Evolutionary conservation across 1,284 basidiomycete species (phyloP).

Genomic region (Boletus sp.): DNA sequence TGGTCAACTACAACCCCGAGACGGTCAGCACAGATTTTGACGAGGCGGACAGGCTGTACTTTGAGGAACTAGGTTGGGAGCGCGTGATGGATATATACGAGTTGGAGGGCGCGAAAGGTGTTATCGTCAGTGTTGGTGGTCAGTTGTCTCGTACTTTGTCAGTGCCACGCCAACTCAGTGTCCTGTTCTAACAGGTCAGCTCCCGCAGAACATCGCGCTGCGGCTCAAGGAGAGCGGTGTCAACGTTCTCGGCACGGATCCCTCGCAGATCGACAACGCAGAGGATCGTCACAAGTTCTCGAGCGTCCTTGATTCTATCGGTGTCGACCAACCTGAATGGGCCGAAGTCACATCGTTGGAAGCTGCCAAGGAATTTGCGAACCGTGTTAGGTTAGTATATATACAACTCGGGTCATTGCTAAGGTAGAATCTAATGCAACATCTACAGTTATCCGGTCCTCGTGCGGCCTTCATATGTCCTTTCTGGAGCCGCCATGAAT

Average conservation of each 20-base stretch:
- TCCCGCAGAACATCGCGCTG: constrained; percentile 98
- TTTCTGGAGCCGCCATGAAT: constrained; percentile 99
- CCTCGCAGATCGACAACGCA: constrained; percentile 91
- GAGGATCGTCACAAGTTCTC: constrained; percentile 99
- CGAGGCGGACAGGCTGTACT: constrained; percentile 97
- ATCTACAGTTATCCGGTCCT: constrained; percentile 82
- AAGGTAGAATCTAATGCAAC: constrained; percentile 15
- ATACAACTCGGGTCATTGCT: not conserved
- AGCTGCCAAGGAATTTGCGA: constrained; percentile 89
- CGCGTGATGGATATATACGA: constrained; percentile 99
- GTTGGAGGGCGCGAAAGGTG: constrained; percentile 87
- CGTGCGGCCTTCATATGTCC: constrained; percentile 94
- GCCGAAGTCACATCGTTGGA: constrained; percentile 85
- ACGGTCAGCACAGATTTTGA: constrained; percentile 99
- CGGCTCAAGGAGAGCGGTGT: constrained; percentile 88
- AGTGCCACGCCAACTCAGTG: not conserved
- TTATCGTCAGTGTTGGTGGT: constrained; percentile 96
- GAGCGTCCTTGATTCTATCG: constrained; percentile 88
- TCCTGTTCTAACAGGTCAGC: constrained; percentile 60
- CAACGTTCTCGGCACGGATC: constrained; percentile 95
- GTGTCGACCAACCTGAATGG: constrained; percentile 98
- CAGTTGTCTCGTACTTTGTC: constrained; percentile 23
- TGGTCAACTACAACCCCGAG: constrained; percentile 99
- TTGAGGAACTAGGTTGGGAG: constrained; percentile 97
- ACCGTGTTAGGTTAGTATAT: constrained; percentile 63